Base-by-base conservation (phyloP, 2,329 filamentous ascomycete genomes). In the Decorospora gaudefroyi region DNA sequence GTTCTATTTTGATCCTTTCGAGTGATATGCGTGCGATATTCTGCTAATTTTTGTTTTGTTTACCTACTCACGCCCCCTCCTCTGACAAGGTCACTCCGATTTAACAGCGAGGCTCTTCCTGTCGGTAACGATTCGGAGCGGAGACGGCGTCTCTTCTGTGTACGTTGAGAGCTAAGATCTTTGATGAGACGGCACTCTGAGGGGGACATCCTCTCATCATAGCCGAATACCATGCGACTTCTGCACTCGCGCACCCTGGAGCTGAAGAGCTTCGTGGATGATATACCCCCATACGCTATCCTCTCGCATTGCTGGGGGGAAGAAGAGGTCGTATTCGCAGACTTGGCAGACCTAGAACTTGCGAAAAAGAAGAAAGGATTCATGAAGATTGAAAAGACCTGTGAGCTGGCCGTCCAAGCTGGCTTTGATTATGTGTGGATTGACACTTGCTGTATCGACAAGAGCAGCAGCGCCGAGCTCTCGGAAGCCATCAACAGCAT, bases 381-480 rank as follows among this genome's bases (percentile, higher is more conserved):
- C 15, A 25, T 19, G 1, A 65, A 65, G n/a, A 37, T 63, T 7
- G 19, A 44, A 15, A 57, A 46, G 4, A 42, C 47, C 0, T 55
- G 57, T 11, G 12, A 40, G 4, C 37, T 46, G 10, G 53, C 59
- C 2, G 2, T 16, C 2, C 17, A 25, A 11, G 42, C 61, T 21
- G 34, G 29, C 0, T 46, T 47, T 2, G 17, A 42, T 0, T 59
- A 48, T 1, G 34, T 34, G 1, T 61, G 55, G 53, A 42, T 57
- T 1, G 53, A 61, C 16, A 57, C 50, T 1, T 61, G 53, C 11
- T 57, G 57, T 17, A 61, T 62, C n/a, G 51, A 61, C n/a, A 59
- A 61, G 15, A 44, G 25, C 3, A 56, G 49, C 2, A 55, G 38
- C 7, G 47, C 48, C 8, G 46, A 57, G 15, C 37, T 56, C 2